Percentiles rank a stretch among this genome's conserved stretches.
These are phyloP conservation scores for Chrysosporium keratinophilum DNA, from an alignment of 2,329 filamentous ascomycete genomes.

Conservation along the genomic window DNA sequence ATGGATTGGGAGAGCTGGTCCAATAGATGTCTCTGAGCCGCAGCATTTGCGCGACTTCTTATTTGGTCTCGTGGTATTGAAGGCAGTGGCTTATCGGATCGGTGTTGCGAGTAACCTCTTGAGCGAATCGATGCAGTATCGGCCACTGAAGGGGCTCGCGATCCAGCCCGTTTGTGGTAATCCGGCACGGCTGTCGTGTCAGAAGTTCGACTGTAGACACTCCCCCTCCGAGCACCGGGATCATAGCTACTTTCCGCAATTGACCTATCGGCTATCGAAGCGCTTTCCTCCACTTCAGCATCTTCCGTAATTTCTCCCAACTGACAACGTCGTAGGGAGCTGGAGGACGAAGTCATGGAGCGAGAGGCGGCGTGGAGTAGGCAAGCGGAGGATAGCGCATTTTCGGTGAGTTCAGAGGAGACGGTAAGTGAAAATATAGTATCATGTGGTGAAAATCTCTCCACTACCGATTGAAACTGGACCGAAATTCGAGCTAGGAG, in stretches of 20 bases:
- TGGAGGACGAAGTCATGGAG: slow-evolving; percentile 74
- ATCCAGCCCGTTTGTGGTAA: slow-evolving; percentile 1
- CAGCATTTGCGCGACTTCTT: slow-evolving; percentile 16
- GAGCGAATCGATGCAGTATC: slow-evolving; percentile 12
- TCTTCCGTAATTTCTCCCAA: slow-evolving; percentile 92
- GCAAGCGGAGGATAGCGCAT: slow-evolving; percentile 76
- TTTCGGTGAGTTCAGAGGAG: slow-evolving; percentile 73
- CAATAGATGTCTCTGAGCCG: slow-evolving; percentile 22
- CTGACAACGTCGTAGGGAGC: slow-evolving; percentile 63
- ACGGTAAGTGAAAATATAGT: slow-evolving; percentile 66
- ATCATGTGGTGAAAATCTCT: slow-evolving; percentile 63
- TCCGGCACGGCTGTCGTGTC: slow-evolving; percentile 17
- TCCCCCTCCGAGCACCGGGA: slow-evolving; percentile 18
- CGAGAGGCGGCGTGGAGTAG: slow-evolving; percentile 79
- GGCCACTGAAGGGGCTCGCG: slow-evolving; percentile 3
- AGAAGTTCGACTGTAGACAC: slow-evolving; percentile 17
- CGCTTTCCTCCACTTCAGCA: slow-evolving; percentile 58
- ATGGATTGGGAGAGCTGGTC: slow-evolving; percentile 30
- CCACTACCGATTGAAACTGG: slow-evolving; percentile 52
- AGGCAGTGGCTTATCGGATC: slow-evolving; percentile 13
- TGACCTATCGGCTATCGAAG: slow-evolving; percentile 4
- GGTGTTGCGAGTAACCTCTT: neutral
- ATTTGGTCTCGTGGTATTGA: slow-evolving; percentile 18
- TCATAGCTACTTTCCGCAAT: neutral
- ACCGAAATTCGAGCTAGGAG: slow-evolving; percentile 65